Conservation (phyloP, 202 grass and related monocot species). For the Eragrostis tef region DNA sequence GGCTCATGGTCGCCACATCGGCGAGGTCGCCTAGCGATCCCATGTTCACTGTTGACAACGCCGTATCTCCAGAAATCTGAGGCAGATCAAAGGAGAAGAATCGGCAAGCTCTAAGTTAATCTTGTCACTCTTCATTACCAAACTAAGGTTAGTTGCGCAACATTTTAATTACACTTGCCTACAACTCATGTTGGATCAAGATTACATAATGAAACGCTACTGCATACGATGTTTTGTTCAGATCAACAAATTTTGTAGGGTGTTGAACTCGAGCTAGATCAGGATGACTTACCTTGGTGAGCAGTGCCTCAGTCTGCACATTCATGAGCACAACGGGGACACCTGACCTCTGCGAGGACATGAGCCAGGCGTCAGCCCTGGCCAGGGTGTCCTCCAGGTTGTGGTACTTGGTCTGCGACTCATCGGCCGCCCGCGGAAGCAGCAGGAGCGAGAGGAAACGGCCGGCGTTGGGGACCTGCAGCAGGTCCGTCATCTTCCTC, state of each 20-base stretch:
- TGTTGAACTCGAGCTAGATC: background rate
- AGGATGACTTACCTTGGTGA: constrained; percentile 61
- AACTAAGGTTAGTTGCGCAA: too few species aligned
- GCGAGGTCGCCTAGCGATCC: constrained; percentile 59
- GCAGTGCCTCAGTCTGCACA: constrained; percentile 63
- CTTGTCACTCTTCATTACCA: background rate
- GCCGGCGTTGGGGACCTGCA: constrained; percentile 31
- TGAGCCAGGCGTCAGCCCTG: constrained; percentile 60
- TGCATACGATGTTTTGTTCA: too few species aligned
- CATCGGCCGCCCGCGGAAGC: constrained; percentile 48
- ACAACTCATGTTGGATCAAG: too few species aligned
- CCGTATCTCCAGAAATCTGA: constrained; percentile 65
- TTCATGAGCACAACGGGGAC: constrained; percentile 55
- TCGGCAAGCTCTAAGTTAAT: background rate
- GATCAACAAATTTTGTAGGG: too few species aligned
- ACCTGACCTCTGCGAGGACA: constrained; percentile 58
- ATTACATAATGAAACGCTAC: too few species aligned
- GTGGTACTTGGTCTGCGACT: constrained; percentile 52
- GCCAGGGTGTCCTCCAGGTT: constrained; percentile 66
- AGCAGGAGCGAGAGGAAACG: constrained; percentile 62
- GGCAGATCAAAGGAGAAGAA: background rate
- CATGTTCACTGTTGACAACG: constrained; percentile 68
- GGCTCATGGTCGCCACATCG: constrained; percentile 67
- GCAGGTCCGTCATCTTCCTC: constrained; percentile 67
- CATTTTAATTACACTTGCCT: too few species aligned